Percentiles rank a stretch among this genome's conserved stretches.
Evolutionary conservation across 1,284 basidiomycete genomes (phyloP).

Genomic region (Rhodofomes roseus): DNA sequence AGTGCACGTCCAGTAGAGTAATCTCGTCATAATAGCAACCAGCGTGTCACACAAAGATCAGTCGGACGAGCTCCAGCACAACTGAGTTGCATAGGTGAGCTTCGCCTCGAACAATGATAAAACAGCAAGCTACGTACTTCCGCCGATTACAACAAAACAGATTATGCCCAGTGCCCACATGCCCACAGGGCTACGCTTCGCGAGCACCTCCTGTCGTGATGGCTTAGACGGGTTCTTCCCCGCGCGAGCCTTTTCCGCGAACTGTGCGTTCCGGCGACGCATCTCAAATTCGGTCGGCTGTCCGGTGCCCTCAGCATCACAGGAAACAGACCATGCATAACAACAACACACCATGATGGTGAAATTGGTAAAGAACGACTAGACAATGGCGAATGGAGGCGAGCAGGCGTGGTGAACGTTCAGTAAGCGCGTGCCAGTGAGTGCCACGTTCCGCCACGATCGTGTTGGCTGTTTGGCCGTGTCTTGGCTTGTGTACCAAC

Average conservation of each 20-base stretch:
- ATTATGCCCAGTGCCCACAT: constrained; percentile 67
- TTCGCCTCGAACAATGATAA: not conserved
- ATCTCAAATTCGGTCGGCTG: constrained; percentile 69
- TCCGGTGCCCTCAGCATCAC: constrained; percentile 1
- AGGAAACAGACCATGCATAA: not conserved
- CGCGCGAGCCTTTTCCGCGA: constrained; percentile 62
- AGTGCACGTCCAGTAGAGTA: not conserved
- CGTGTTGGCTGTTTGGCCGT: constrained; percentile 7
- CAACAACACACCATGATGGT: constrained; percentile 29
- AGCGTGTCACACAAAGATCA: constrained; percentile 55
- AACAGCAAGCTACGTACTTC: constrained; percentile 59
- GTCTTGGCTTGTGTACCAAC: constrained; percentile 23
- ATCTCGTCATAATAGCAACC: not conserved
- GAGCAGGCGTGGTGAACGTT: not conserved
- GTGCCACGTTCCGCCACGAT: constrained; percentile 9
- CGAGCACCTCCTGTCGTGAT: constrained; percentile 65
- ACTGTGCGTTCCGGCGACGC: constrained; percentile 73
- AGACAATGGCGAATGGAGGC: constrained; percentile 3
- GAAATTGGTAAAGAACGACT: constrained; percentile 7
- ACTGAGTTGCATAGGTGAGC: constrained; percentile 39
- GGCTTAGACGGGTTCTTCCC: constrained; percentile 73
- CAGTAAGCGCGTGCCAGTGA: not conserved
- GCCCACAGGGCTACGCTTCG: constrained; percentile 68
- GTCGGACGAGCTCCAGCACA: constrained; percentile 63
- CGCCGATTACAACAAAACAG: constrained; percentile 71